These are phyloP conservation scores for Geosiphon pyriformis DNA, from an alignment of 192 early-diverging fungal genomes.

Conservation along the genomic window DNA sequence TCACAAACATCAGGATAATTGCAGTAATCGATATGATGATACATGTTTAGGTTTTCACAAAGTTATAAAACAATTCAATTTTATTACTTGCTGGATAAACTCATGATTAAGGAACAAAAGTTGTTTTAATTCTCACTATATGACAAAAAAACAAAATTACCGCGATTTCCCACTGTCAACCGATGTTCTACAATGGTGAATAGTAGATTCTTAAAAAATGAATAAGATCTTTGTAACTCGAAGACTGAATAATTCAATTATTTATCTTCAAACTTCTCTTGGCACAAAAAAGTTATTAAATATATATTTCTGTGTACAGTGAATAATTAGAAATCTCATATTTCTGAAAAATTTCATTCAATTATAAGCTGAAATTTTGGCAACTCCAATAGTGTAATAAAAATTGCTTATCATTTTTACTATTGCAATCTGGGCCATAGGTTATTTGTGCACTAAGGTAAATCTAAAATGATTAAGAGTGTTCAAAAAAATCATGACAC, in stretches of 20 bases:
- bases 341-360: no score
- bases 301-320: conserved; percentile 22
- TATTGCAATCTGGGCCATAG: background rate
- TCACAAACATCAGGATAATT: conserved; percentile 2
- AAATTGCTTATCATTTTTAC: background rate
- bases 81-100: background rate
- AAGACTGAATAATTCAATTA: background rate
- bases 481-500: background rate
- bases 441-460: conserved; percentile 1
- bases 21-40: conserved; percentile 27
- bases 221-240: no score
- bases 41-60: conserved; percentile 6
- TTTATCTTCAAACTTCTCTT: conserved; percentile 8
- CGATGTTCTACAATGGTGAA: conserved; percentile 3
- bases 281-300: background rate
- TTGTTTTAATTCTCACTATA: no score
- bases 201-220: no score
- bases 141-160: conserved; percentile 20
- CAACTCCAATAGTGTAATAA: no score
- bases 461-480: background rate
- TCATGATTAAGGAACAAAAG: background rate
- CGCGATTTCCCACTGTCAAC: conserved; percentile 16
- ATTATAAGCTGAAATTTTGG: no score
- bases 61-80: background rate
- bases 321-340: background rate